A percentile compares a stretch with the other conserved stretches of the same genome.
These are phyloP conservation scores for Gentiana straminea DNA, from an alignment of 257 asterid genomes.

Conservation along the genomic window DNA sequence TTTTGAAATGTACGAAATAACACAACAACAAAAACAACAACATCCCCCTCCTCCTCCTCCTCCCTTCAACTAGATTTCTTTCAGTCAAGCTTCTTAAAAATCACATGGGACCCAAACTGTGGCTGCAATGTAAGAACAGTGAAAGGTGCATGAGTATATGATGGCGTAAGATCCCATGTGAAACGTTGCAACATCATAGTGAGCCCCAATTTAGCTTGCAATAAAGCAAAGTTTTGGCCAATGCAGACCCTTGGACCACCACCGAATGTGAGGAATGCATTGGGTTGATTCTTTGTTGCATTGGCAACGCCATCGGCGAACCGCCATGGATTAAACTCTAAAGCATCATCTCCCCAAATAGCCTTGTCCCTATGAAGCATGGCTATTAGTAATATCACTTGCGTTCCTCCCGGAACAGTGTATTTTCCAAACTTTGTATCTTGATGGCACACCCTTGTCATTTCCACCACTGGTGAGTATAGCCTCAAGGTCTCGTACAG, in stretches of 20 bases:
- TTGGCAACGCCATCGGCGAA: constrained; percentile 17
- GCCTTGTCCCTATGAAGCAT: constrained; percentile 2
- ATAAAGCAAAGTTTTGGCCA: constrained; percentile 15
- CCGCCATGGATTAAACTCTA: constrained; percentile 18
- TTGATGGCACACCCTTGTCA: neutral
- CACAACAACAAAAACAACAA: too few relatives aligned
- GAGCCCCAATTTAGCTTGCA: constrained; percentile 4
- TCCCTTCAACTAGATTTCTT: too few relatives aligned
- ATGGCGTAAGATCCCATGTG: constrained; percentile 4
- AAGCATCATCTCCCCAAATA: constrained; percentile 19
- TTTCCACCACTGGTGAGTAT: constrained; percentile 1
- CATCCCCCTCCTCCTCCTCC: too few relatives aligned
- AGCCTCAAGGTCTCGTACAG: constrained; percentile 1
- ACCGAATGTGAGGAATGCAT: constrained; percentile 14
- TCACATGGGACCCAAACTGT: constrained; percentile 1
- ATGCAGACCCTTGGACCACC: constrained; percentile 19
- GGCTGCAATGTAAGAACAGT: constrained; percentile 5
- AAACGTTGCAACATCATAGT: constrained; percentile 9
- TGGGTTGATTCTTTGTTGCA: constrained; percentile 10
- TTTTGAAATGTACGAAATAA: too few relatives aligned
- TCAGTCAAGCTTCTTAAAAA: constrained; percentile 1
- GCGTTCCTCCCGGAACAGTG: constrained; percentile 4
- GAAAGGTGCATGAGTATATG: constrained; percentile 8
- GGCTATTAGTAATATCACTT: neutral
- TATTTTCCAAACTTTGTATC: constrained; percentile 1